A percentile compares a stretch with the other conserved stretches of the same genome.
Conservation (phyloP, 805 yeast species). For the Candida odintsovae region DNA sequence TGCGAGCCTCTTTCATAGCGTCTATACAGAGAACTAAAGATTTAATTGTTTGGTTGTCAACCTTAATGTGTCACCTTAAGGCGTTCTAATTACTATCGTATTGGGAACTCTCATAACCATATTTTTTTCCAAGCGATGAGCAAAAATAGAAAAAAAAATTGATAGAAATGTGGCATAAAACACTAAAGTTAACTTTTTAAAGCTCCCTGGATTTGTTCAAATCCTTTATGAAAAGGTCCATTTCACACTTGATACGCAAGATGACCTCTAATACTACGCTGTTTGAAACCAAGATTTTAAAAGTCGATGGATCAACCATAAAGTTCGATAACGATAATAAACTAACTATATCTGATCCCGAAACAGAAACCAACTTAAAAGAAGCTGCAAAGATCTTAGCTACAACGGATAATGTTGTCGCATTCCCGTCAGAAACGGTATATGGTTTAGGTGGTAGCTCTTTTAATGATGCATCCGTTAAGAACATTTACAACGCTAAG, state of each 20-base stretch:
- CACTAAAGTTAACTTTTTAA: too few relatives aligned
- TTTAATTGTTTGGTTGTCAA: too few relatives aligned
- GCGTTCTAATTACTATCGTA: too few relatives aligned
- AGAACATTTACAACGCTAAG: slow-evolving; percentile 77
- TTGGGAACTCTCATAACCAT: too few relatives aligned
- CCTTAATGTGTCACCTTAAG: too few relatives aligned
- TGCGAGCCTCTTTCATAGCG: too few relatives aligned
- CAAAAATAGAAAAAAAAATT: too few relatives aligned
- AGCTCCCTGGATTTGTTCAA: neutral
- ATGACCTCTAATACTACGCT: slow-evolving; percentile 1
- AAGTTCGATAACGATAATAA: slow-evolving; percentile 13
- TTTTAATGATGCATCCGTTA: slow-evolving; percentile 63
- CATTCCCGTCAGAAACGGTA: slow-evolving; percentile 96
- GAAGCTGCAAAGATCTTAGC: slow-evolving; percentile 55
- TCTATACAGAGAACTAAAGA: too few relatives aligned
- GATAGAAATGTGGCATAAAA: too few relatives aligned
- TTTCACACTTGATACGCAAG: neutral
- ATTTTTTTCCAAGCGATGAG: too few relatives aligned
- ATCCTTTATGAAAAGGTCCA: neutral
- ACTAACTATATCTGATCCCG: slow-evolving; percentile 45
- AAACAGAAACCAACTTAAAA: slow-evolving; percentile 43
- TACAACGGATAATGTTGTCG: slow-evolving; percentile 58
- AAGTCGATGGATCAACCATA: slow-evolving; percentile 18
- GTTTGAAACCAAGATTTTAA: slow-evolving; percentile 15
- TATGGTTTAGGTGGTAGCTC: slow-evolving; percentile 94